Evolutionary conservation across 2,329 filamentous ascomycete species (phyloP).

Genomic region (Nannizziopsis barbatae): DNA sequence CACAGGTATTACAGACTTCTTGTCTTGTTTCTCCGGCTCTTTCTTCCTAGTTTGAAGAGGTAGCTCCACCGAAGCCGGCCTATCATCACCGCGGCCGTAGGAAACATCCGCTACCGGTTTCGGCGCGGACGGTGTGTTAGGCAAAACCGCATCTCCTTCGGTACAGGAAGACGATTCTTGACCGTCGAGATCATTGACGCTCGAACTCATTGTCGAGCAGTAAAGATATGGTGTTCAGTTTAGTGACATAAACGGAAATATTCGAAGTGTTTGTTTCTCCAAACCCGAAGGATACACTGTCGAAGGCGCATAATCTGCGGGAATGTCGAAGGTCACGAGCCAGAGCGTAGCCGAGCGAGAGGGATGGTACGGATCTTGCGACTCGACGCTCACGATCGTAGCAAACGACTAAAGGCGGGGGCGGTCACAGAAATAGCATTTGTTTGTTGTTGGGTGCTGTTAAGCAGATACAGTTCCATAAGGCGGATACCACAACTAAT

Average conservation of each 20-base stretch:
- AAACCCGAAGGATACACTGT: neutral
- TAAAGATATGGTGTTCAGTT: neutral
- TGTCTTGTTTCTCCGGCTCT: neutral
- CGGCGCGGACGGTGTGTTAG: neutral
- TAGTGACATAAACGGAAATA: constrained; percentile 3
- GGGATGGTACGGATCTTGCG: too few relatives aligned
- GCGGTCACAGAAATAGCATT: too few relatives aligned
- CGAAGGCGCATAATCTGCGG: constrained; percentile 6
- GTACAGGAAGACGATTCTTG: neutral
- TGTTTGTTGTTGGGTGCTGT: neutral
- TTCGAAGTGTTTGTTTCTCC: constrained; percentile 10
- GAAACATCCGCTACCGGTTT: constrained; percentile 6
- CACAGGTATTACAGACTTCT: neutral
- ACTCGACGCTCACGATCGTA: too few relatives aligned
- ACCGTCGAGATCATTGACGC: neutral
- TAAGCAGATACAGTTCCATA: neutral
- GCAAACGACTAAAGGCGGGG: too few relatives aligned
- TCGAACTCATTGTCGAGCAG: constrained; percentile 6
- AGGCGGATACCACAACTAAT: neutral
- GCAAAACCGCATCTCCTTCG: neutral
- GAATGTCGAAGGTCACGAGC: neutral
- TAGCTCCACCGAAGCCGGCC: neutral
- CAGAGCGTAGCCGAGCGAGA: neutral
- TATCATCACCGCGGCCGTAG: neutral
- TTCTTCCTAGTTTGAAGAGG: neutral